These are phyloP conservation scores for Comarum palustre DNA, from an alignment of 306 rosid genomes.

Conservation along the genomic window DNA sequence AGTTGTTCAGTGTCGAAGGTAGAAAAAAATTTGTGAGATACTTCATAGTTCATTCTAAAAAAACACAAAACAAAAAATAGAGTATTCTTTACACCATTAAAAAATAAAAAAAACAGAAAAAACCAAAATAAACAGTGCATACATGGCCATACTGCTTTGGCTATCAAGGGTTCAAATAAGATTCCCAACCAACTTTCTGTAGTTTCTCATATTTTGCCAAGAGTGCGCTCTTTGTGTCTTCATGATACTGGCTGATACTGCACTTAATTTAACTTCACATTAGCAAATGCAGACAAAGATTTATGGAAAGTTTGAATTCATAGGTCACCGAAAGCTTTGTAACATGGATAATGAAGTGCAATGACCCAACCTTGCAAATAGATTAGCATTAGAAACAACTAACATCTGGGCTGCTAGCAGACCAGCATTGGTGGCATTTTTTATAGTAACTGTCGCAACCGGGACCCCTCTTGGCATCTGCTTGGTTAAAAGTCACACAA, in stretches of 20 bases:
- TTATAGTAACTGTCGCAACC: constrained; percentile 73
- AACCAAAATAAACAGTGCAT: no score
- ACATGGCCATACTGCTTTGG: background rate
- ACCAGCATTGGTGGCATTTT: constrained; percentile 84
- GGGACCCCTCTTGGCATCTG: constrained; percentile 91
- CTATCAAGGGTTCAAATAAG: constrained; percentile 39
- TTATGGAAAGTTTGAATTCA: background rate
- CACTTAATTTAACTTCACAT: constrained; percentile 17
- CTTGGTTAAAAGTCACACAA: constrained; percentile 17
- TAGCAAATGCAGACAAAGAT: constrained; percentile 12
- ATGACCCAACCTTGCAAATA: constrained; percentile 52
- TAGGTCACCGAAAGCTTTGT: background rate
- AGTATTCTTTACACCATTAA: no score
- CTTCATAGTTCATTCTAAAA: no score
- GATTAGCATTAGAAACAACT: constrained; percentile 40
- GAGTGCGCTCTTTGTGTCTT: constrained; percentile 56
- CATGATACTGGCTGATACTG: constrained; percentile 79
- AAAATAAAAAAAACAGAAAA: no score
- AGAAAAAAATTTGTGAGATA: background rate
- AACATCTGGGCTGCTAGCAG: constrained; percentile 59
- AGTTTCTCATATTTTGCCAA: constrained; percentile 61
- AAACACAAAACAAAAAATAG: no score
- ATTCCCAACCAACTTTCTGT: constrained; percentile 62
- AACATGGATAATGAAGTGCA: constrained; percentile 3
- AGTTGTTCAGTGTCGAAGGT: background rate